Base-by-base conservation (phyloP, 495 filamentous ascomycete species). In the Aspergillus taichungensis region DNA sequence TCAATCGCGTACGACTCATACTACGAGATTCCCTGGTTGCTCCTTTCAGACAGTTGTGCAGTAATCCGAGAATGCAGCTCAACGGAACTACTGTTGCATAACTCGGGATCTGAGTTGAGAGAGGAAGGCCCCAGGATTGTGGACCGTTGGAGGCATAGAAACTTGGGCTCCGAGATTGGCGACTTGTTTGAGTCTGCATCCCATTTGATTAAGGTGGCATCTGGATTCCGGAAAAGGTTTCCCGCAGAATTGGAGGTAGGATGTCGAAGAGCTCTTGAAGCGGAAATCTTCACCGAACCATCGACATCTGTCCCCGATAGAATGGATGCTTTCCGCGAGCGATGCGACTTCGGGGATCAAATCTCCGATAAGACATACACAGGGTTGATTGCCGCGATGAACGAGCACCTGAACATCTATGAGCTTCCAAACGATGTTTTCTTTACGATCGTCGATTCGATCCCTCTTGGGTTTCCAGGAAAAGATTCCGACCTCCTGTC, bases 21-120 rank as follows among this genome's bases (percentile, higher is more conserved):
- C 34, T 69, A 70, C 8, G 80, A 82, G 30, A 79, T 88, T 67
- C 82, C 90, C 4, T 95, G 88, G 85, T 69, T 88, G 24, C 69
- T 92, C 30, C 82, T 84, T 40, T 78, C 88, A 5, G 89, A 94
- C 56, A 78, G 81, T 18, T 73, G 91, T 46, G 82, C 85, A 13
- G 74, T 84, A 6, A 72, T 98, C 41, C 74, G 92, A 41, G 75
- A 84, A 57, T 94, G 86, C 59, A 91, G 81, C 53, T 73, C 78
- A 12, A 63, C 87, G 10, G 92, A 98, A 53, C 61, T 80, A 5
- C 71, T 94, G 9, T 30, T 67, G 31, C 66, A 69, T 35, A 77
- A 75, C 30, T 57, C 66, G 2, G 58, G 55, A 4, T 30, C 58
- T 0, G 62, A 63, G 13, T 53, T 73, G 6, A 51, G 46, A 11